A percentile compares a stretch with the other conserved stretches of the same genome.
These are phyloP conservation scores for Yamadazyma dushanensis DNA, from an alignment of 1,139 yeast species.

Conservation along the genomic window DNA sequence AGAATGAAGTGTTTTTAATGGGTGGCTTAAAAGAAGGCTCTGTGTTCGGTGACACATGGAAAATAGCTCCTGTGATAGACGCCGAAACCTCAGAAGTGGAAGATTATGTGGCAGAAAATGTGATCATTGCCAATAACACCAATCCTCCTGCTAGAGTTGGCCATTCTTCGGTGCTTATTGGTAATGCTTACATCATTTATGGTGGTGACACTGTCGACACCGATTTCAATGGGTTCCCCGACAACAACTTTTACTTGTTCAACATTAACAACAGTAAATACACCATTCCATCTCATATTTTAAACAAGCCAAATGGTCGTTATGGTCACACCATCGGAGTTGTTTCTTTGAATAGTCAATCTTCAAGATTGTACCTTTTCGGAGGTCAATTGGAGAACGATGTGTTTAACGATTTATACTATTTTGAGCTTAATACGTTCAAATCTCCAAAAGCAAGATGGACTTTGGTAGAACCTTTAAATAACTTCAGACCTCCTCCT, in stretches of 20 bases:
- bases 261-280: conserved; percentile 88
- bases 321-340: conserved; percentile 84
- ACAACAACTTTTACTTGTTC: conserved; percentile 82
- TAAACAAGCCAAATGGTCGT: conserved; percentile 85
- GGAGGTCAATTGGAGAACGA: conserved; percentile 95
- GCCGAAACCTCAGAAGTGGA: conserved; percentile 22
- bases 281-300: conserved; percentile 84
- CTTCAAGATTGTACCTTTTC: conserved; percentile 77
- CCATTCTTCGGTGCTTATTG: conserved; percentile 88
- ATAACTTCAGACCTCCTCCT: conserved; percentile 74
- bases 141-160: conserved; percentile 97
- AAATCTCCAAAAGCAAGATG: conserved; percentile 82
- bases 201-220: conserved; percentile 96
- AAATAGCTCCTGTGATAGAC: conserved; percentile 47
- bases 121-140: conserved; percentile 52
- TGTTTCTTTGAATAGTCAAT: conserved; percentile 59
- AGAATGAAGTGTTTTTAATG: conserved; percentile 83
- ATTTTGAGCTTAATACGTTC: conserved; percentile 86
- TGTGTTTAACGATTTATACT: conserved; percentile 81
- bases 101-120: conserved; percentile 56
- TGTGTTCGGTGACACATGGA: conserved; percentile 96
- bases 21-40: conserved; percentile 94
- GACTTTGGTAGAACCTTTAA: conserved; percentile 65
- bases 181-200: conserved; percentile 91
- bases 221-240: conserved; percentile 77